Evolutionary conservation across 306 rosid genomes (phyloP), one percentile per base, ranked within the genome.

Genomic region (Astragalus membranaceus): DNA sequence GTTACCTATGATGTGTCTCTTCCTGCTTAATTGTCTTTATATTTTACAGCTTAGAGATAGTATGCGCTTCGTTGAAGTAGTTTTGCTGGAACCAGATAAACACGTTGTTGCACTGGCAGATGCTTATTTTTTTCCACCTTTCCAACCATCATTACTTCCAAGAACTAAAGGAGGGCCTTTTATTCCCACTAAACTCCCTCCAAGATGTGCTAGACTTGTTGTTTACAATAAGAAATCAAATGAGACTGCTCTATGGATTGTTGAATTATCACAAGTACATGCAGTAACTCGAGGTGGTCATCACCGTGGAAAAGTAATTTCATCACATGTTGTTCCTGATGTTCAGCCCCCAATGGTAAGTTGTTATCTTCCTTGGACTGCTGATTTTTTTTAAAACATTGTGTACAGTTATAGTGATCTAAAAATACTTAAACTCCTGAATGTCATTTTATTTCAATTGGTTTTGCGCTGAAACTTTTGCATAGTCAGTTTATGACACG

Each of bases 341-440:
- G 92, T 89, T 73, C 98, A 92, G 84, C 98, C 98, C 78, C 92
- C 95, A 64, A 89, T 92, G 98, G 98, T 89, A 83, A 62, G 79
- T 26, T 17, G 20, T 12, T 17, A 37, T 67, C 43, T 42, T 58
- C 13, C 48, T 50, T 16, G 26, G 37, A 41, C 12, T 46, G 7
- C 20, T 41, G 57, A 6, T 68, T 61, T 58, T 61, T 58, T 59
- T 67, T 41, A 73, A 50, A 32, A 63, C 7, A 16, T 62, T 23
- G 42, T 43, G 72, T 32, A 7, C 26, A 10, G 10, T 17, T 51
- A 3, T 3, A 4, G 52, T 61, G 37, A 35, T 63, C 46, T 32
- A 7, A 3, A 48, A 39, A 16, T 56, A 65, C 16, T 23, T 64
- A 42, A 11, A 35, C 42, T 16, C 41, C 8, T 16, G 41, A 10